A percentile compares a stretch with the other conserved stretches of the same genome.
Evolutionary conservation across 305 asterid species (phyloP).

Genomic region (Caryopteris hybrid): DNA sequence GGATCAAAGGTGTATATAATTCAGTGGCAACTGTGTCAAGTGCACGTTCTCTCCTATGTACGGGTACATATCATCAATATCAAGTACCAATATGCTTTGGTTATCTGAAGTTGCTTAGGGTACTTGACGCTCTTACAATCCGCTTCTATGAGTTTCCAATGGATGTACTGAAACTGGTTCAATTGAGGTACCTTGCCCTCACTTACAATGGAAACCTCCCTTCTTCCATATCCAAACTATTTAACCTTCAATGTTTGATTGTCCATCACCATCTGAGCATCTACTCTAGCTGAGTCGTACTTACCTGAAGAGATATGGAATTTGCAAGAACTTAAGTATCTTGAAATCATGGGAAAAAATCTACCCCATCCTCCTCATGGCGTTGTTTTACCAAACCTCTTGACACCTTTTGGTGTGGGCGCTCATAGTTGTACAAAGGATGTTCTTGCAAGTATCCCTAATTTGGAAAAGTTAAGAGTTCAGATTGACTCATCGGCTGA

Average conservation of each 20-base stretch:
- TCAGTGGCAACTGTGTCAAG: background rate
- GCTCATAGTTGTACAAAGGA: background rate
- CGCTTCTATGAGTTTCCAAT: background rate
- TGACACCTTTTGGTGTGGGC: too few relatives aligned
- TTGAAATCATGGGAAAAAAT: background rate
- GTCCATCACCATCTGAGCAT: background rate
- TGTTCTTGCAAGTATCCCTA: background rate
- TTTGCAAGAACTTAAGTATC: background rate
- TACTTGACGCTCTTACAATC: background rate
- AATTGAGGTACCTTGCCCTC: background rate
- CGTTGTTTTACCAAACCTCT: background rate
- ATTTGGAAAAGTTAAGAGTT: slow-evolving; percentile 2
- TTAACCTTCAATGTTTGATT: background rate
- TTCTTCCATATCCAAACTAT: too few relatives aligned
- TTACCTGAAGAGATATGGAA: slow-evolving; percentile 2
- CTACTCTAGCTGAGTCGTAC: background rate
- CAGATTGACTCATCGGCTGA: background rate
- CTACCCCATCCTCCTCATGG: background rate
- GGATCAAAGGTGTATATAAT: background rate
- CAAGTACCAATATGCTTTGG: background rate
- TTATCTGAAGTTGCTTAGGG: background rate
- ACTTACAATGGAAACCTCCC: too few relatives aligned
- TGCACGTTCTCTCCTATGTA: background rate
- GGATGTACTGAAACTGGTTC: background rate
- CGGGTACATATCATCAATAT: background rate